These are phyloP conservation scores for Corchorus capsularis DNA, from an alignment of 345 rosid genomes.

Conservation along the genomic window DNA sequence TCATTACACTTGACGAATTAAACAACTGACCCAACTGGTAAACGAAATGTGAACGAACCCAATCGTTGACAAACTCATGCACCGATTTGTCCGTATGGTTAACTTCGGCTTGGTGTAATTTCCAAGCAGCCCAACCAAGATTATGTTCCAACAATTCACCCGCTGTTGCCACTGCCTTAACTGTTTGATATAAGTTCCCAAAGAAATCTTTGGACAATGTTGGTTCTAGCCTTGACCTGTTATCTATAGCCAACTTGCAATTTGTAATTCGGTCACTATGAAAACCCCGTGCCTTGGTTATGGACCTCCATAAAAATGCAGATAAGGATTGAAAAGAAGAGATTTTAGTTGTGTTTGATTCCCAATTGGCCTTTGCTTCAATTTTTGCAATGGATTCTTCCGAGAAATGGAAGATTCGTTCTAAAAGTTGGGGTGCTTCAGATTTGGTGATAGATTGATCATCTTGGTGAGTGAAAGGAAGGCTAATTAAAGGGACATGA, in stretches of 20 bases:
- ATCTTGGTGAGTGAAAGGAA: constrained; percentile 48
- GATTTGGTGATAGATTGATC: constrained; percentile 46
- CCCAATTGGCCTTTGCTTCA: constrained; percentile 52
- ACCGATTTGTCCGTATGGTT: constrained; percentile 40
- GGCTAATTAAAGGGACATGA: constrained; percentile 37
- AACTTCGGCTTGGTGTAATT: constrained; percentile 46
- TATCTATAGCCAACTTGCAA: constrained; percentile 54
- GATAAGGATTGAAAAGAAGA: constrained; percentile 73
- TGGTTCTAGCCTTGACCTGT: constrained; percentile 58
- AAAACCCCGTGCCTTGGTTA: constrained; percentile 46
- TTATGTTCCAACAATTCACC: constrained; percentile 20
- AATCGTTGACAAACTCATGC: constrained; percentile 34
- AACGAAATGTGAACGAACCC: constrained; percentile 49
- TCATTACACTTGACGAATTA: constrained; percentile 55
- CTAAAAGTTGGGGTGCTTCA: constrained; percentile 48
- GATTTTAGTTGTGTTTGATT: constrained; percentile 43
- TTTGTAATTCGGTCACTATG: constrained; percentile 40
- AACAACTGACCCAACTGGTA: constrained; percentile 42
- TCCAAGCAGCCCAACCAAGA: constrained; percentile 74
- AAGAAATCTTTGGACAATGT: constrained; percentile 48
- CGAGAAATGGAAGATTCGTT: constrained; percentile 74
- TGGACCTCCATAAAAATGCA: constrained; percentile 64
- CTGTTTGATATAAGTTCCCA: constrained; percentile 51
- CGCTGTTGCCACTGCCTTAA: constrained; percentile 41
- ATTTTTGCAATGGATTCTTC: constrained; percentile 49